Evolutionary conservation across 2,329 filamentous ascomycete genomes (phyloP).

Genomic region (Scopulariopsis brevicaulis): DNA sequence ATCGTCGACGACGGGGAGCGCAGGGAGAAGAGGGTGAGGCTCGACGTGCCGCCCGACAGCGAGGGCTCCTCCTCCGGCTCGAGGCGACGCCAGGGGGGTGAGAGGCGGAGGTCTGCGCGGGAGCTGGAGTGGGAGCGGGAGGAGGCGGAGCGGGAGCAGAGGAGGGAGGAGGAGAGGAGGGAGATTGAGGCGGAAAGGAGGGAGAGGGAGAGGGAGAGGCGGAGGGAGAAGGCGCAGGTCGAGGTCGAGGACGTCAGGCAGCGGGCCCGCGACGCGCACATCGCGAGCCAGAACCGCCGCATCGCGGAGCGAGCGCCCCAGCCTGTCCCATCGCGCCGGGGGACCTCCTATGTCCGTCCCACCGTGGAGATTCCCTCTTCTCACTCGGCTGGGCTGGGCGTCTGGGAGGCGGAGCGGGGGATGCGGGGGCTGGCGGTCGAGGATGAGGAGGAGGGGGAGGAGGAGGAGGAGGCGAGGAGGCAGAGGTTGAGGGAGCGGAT

Average conservation of each 20-base stretch:
- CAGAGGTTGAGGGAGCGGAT: slow-evolving; percentile 27
- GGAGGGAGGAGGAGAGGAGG: slow-evolving; percentile 13
- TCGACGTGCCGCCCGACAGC: slow-evolving; percentile 19
- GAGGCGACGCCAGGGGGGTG: slow-evolving; percentile 10
- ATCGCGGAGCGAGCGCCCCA: slow-evolving; percentile 25
- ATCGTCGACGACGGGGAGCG: slow-evolving; percentile 23
- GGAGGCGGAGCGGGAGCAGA: slow-evolving; percentile 15
- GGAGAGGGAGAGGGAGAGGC: slow-evolving; percentile 12
- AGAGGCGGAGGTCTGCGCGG: slow-evolving; percentile 20
- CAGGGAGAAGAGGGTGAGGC: slow-evolving; percentile 17
- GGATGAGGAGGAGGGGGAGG: slow-evolving; percentile 7
- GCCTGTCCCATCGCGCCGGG: slow-evolving; percentile 9
- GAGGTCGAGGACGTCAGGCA: too few species aligned
- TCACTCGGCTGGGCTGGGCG: neutral
- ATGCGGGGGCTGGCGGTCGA: neutral
- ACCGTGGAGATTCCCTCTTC: neutral
- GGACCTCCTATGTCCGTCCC: neutral
- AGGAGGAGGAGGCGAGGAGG: slow-evolving; percentile 25
- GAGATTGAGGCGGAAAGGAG: slow-evolving; percentile 9
- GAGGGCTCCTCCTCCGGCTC: neutral
- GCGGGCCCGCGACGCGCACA: too few species aligned
- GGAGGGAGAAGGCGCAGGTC: slow-evolving; percentile 13
- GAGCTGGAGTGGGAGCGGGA: slow-evolving; percentile 9
- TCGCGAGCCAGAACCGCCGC: slow-evolving; percentile 28
- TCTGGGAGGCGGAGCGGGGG: neutral